Conservation (phyloP, 2,329 filamentous ascomycete species). For the Alternaria longipes region DNA sequence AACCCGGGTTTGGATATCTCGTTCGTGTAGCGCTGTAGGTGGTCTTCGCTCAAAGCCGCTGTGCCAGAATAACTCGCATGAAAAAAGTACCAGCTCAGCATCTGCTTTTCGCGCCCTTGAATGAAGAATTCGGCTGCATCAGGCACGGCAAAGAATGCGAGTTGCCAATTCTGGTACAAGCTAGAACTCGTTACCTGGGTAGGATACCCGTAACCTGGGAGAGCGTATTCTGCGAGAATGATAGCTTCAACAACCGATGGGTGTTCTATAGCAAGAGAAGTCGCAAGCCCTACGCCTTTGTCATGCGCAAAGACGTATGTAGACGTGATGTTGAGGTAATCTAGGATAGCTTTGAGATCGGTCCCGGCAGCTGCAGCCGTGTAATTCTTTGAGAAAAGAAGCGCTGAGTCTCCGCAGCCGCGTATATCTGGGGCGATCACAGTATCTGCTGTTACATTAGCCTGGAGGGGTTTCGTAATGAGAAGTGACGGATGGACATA, state of each 20-base stretch:
- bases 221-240: not conserved
- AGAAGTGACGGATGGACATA: not conserved
- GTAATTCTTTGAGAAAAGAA: conserved; percentile 54
- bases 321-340: conserved; percentile 37
- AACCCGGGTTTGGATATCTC: conserved; percentile 46
- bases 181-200: conserved; percentile 45
- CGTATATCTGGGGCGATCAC: conserved; percentile 7
- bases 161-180: conserved; percentile 49
- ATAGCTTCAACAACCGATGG: not conserved
- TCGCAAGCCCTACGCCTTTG: conserved; percentile 57
- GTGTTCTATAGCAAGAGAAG: conserved; percentile 21
- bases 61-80: conserved; percentile 56
- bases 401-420: conserved; percentile 40
- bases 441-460: conserved; percentile 5
- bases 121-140: conserved; percentile 60
- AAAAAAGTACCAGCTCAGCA: conserved; percentile 60
- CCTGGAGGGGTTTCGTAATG: rapidly evolving
- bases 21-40: conserved; percentile 52
- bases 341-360: conserved; percentile 35
- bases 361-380: conserved; percentile 48
- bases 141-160: conserved; percentile 58
- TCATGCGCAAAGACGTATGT: conserved; percentile 58
- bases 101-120: conserved; percentile 53
- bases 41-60: conserved; percentile 51
- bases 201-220: not conserved